phyloP scores from a whole-genome alignment of 2,329 filamentous ascomycete genomes.

The Cercospora berteroae region DNA sequence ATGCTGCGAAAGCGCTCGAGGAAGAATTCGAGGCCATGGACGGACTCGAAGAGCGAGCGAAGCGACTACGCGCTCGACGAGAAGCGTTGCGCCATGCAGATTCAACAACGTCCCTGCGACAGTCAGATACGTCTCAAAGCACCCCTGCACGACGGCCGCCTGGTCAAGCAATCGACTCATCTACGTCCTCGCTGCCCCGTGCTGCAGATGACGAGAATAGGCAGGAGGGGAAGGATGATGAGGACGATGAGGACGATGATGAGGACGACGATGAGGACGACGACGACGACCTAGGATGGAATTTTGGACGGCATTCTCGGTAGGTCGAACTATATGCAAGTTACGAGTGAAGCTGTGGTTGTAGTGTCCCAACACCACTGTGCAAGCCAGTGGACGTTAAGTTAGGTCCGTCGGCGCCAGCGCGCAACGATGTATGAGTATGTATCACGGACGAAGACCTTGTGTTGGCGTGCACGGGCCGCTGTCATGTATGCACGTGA shows the following conservation, averaged over 20 bases:
- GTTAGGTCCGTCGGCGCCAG: neutral
- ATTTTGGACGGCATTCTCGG: conserved; percentile 13
- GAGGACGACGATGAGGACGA: conserved; percentile 27
- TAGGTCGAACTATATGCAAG: neutral
- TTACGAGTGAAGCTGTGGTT: neutral
- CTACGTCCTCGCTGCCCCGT: neutral
- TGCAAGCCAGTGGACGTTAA: neutral
- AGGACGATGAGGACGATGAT: conserved; percentile 16
- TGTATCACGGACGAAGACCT: neutral
- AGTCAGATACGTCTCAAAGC: neutral
- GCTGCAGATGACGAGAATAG: neutral
- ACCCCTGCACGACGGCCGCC: neutral
- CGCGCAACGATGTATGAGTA: neutral
- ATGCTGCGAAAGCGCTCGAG: conserved; percentile 45
- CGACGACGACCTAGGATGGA: conserved; percentile 24
- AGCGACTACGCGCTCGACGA: conserved; percentile 46
- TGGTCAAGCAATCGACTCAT: neutral
- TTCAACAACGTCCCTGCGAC: neutral
- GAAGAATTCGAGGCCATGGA: conserved; percentile 55
- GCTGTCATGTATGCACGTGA: neutral
- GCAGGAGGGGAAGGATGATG: neutral
- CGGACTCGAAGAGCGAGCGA: conserved; percentile 46
- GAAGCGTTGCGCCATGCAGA: conserved; percentile 40
- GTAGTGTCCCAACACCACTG: neutral
- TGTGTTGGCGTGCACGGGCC: neutral